Evolutionary conservation across 2,329 filamentous ascomycete species (phyloP).

Genomic region (Cladophialophora carrionii): DNA sequence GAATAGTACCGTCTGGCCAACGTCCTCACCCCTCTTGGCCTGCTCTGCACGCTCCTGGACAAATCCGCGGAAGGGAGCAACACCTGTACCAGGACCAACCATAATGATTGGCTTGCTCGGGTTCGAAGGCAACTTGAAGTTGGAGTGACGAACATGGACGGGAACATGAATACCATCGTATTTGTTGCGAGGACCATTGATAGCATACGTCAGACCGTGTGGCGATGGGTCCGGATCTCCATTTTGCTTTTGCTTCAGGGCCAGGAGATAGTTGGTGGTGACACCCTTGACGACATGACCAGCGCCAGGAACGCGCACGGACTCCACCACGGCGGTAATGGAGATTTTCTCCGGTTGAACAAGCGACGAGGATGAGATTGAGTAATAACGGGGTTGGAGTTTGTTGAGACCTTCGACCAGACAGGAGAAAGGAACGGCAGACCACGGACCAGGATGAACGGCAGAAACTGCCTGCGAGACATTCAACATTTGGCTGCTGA

Average conservation of each 20-base stretch:
- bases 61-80: constrained; percentile 94
- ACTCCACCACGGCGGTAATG: constrained; percentile 93
- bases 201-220: constrained; percentile 82
- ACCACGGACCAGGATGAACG: constrained; percentile 75
- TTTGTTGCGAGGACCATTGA: constrained; percentile 90
- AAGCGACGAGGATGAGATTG: constrained; percentile 93
- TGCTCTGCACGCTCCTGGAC: constrained; percentile 89
- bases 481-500: constrained; percentile 80
- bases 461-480: constrained; percentile 80
- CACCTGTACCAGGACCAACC: constrained; percentile 93
- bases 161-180: constrained; percentile 95
- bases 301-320: constrained; percentile 73
- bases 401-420: constrained; percentile 93
- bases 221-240: constrained; percentile 79
- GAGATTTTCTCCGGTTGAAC: constrained; percentile 95
- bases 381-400: constrained; percentile 97
- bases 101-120: constrained; percentile 93
- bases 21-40: constrained; percentile 75
- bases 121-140: constrained; percentile 98
- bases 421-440: constrained; percentile 85
- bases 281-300: constrained; percentile 85
- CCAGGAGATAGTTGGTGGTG: constrained; percentile 93
- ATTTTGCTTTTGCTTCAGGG: constrained; percentile 95
- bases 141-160: constrained; percentile 94
- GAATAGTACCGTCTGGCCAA: constrained; percentile 88